Evolutionary conservation across 257 asterid species (phyloP).

Genomic region (Cinchona pubescens): DNA sequence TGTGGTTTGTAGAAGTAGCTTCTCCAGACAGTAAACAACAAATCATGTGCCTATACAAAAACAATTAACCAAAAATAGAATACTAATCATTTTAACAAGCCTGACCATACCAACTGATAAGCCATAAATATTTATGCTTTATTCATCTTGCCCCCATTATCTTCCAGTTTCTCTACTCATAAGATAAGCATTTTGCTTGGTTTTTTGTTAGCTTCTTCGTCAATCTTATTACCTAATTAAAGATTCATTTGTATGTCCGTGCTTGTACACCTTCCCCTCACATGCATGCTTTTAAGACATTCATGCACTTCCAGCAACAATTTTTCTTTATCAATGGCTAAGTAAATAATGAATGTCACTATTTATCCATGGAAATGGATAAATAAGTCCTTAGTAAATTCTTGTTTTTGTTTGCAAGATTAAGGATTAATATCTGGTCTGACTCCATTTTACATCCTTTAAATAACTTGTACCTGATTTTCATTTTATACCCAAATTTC

Average conservation of each 20-base stretch:
- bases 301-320: neutral
- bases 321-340: neutral
- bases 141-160: slow-evolving; percentile 12
- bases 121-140: neutral
- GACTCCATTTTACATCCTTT: too few species aligned
- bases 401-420: too few species aligned
- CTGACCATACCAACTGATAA: slow-evolving; percentile 7
- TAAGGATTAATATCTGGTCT: too few species aligned
- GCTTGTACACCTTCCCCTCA: neutral
- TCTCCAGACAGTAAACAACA: slow-evolving; percentile 24
- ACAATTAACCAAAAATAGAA: slow-evolving; percentile 12
- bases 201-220: slow-evolving; percentile 17
- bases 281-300: neutral
- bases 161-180: slow-evolving; percentile 21
- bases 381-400: too few species aligned
- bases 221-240: neutral
- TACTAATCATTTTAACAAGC: neutral
- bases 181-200: slow-evolving; percentile 25
- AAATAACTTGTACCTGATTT: too few species aligned
- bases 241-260: neutral
- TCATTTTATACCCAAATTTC: too few species aligned
- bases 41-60: slow-evolving; percentile 22
- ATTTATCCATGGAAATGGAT: too few species aligned
- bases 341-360: neutral
- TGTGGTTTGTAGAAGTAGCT: slow-evolving; percentile 24